Base-by-base conservation (phyloP, 441 rosid species). In the Corymbia citriodora region DNA sequence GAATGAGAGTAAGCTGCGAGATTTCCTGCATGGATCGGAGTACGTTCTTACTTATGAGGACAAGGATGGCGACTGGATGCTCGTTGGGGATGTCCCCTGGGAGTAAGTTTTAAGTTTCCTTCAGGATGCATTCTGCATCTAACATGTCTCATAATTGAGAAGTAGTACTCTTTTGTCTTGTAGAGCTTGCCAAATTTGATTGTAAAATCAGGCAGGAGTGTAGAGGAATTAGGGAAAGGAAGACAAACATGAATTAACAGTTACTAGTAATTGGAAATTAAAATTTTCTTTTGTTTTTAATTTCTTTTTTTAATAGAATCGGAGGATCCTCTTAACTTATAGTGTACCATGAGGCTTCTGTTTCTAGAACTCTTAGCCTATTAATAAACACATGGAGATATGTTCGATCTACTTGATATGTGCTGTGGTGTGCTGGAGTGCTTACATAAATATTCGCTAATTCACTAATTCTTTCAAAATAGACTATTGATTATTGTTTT, bases 41-140 rank as follows among this genome's bases (percentile, higher is more conserved):
- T 95, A 95, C 89, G 97, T 95, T 87, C 94, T 95, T 31, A 95
- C 97, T 2, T 96, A 95, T 33, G 96, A 96, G 92, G 97, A 96
- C 90, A 96, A 94, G 91, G 97, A 96, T 88, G 91, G 96, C 27
- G 97, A 96, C 88, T 96, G 96, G 97, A 96, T 96, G 97, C 97
- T 96, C 29, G 97, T 96, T 14, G 97, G 97, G 40, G 97, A 96
- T 93, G 97, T 96, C 17, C 97, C 97, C 63, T 96, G 97, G 97
- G 94, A 91, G 97, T 96, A 93, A 95, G 97, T 88, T 91, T 90
- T 79, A 6, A 89, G 57, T 59, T 81, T 50, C 52, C 49, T 55
- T 61, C 61, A n/a, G 23, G 40, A 88, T 49, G 50, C 55, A 5
- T 65, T 29, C 82, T 74, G 23, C 14, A 40, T 33, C 90, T 90